Base-by-base conservation (phyloP, 805 yeast species). In the Kregervanrija pseudodelftensis region DNA sequence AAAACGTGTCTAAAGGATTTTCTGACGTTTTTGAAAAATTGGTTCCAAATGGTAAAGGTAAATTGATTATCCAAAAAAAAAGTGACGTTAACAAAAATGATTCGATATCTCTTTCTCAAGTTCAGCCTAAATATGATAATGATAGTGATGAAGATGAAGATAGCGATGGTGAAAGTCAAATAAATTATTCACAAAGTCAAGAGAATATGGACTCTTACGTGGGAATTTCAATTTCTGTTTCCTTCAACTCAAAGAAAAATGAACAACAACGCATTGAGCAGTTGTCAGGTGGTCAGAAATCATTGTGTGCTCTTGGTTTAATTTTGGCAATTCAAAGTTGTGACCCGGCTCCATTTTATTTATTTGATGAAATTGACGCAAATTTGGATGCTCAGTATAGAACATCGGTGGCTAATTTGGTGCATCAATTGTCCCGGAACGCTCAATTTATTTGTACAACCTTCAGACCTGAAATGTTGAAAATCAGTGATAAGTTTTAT, bases 381-480 rank as follows among this genome's bases (percentile, higher is more conserved):
- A 93, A 91, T 54, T 70, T 93, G 50, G 99, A 93, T 64, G 79
- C 95, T 2, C 96, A 86, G 57, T 91, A 90, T 59, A 76, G 99
- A 56, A 76, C 85, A 0, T 79, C 96, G 0, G 95, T 93, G 15
- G 96, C 98, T 0, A 66, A 71, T 32, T 67, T 86, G 69, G 80
- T 93, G 44, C 72, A 77, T 51, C 72, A 76, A 33, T 65, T 90
- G 44, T 77, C 96, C 15, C 56, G 54, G 5, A 65, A 73, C 44
- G 95, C 95, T 11, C 99, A 93, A 64, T 93, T 91, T 58, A 88
- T 93, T 34, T 90, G 98, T 62, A 93, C 99, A 1, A 93, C 99
- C 0, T 93, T 93, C 70, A 73, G 97, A 55, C 87, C 95, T 1
- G 99, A 93, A 61, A 80, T 93, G 86, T 67, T 93, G 33, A 81